phyloP scores from a whole-genome alignment of 768 basidiomycete genomes.

The Rhizopogon roseolus region DNA sequence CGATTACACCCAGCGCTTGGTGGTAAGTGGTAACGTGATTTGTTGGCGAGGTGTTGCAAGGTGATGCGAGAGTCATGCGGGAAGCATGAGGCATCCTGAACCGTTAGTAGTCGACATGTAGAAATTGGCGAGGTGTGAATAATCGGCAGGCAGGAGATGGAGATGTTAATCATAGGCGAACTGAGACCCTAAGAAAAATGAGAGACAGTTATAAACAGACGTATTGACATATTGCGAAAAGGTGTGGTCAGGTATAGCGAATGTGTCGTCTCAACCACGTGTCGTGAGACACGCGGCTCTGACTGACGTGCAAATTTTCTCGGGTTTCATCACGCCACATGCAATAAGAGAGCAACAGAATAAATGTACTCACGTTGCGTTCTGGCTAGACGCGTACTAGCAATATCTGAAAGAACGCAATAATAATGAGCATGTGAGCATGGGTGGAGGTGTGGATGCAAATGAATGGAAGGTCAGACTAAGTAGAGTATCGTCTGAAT shows the following conservation, averaged over 20 bases:
- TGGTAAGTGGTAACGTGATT: slow-evolving; percentile 82
- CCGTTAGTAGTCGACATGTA: slow-evolving; percentile 26
- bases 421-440: neutral
- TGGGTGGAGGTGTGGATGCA: neutral
- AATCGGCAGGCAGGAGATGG: neutral
- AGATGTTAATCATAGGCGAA: neutral
- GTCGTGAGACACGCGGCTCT: slow-evolving; percentile 27
- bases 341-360: neutral
- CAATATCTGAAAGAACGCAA: neutral
- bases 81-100: slow-evolving; percentile 19
- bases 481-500: slow-evolving; percentile 6
- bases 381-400: too few species aligned
- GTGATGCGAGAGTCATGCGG: slow-evolving; percentile 23
- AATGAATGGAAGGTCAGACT: neutral
- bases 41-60: slow-evolving; percentile 58
- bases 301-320: slow-evolving; percentile 65
- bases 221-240: neutral
- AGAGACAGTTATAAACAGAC: neutral
- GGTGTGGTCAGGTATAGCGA: slow-evolving; percentile 38
- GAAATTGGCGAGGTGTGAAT: slow-evolving; percentile 28
- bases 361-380: neutral
- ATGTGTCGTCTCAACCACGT: slow-evolving; percentile 32
- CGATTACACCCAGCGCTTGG: too few species aligned
- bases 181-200: neutral
- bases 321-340: slow-evolving; percentile 36